A percentile compares a stretch with the other conserved stretches of the same genome.
Conservation (phyloP, 78 protist genomes). For the Dictyostelium purpureum region DNA sequence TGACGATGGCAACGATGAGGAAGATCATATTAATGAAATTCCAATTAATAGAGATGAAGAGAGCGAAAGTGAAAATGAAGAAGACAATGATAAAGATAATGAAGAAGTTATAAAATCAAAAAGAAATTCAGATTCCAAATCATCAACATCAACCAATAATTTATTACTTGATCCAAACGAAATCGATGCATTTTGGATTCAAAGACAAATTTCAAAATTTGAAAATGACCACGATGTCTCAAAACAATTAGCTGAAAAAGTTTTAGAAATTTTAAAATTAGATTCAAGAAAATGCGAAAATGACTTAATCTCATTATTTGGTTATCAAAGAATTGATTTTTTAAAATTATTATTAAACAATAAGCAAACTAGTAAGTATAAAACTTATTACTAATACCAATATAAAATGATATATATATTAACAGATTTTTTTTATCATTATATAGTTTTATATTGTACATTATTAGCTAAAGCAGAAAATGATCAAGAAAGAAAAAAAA, state of each 20-base stretch:
- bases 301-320: slow-evolving; percentile 88
- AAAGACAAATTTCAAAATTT: slow-evolving; percentile 73
- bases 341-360: slow-evolving; percentile 76
- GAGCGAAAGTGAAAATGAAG: neutral
- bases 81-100: neutral
- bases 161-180: slow-evolving; percentile 44
- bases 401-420: neutral
- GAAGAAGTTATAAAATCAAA: neutral
- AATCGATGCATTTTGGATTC: slow-evolving; percentile 90
- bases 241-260: slow-evolving; percentile 71
- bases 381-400: neutral
- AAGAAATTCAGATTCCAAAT: neutral
- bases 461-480: slow-evolving; percentile 80
- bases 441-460: slow-evolving; percentile 85
- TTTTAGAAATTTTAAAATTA: slow-evolving; percentile 44
- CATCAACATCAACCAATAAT: neutral
- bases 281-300: slow-evolving; percentile 84
- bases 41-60: slow-evolving; percentile 16
- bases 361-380: slow-evolving; percentile 56
- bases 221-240: slow-evolving; percentile 77
- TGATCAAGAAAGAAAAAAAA: slow-evolving; percentile 80
- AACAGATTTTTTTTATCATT: neutral
- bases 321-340: slow-evolving; percentile 89
- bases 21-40: slow-evolving; percentile 9
- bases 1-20: slow-evolving; percentile 39